phyloP scores from a whole-genome alignment of 2,329 filamentous ascomycete genomes.

The Pseudopithomyces chartarum region DNA sequence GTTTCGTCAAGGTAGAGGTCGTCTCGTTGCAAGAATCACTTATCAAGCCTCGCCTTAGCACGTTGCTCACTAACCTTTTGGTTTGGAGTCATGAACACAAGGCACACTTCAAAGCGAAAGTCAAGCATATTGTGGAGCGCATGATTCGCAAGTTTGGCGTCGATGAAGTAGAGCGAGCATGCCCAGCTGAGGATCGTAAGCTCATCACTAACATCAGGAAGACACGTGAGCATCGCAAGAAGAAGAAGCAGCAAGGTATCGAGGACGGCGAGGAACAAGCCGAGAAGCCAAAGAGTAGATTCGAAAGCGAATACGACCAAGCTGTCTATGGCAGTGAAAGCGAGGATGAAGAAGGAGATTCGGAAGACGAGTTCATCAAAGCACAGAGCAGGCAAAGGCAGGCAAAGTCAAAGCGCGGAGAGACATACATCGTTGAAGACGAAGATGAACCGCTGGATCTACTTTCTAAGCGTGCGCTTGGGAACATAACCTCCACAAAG shows the following conservation, averaged over 20 bases:
- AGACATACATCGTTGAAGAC: conserved; percentile 89
- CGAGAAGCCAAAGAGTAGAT: conserved; percentile 62
- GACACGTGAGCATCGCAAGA: conserved; percentile 87
- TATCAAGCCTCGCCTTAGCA: conserved; percentile 75
- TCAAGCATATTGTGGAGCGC: conserved; percentile 96
- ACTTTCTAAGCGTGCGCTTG: conserved; percentile 84
- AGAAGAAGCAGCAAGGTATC: conserved; percentile 74
- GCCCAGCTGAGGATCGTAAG: conserved; percentile 86
- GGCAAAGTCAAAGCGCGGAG: conserved; percentile 53
- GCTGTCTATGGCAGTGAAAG: conserved; percentile 79
- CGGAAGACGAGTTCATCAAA: conserved; percentile 44
- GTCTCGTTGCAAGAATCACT: conserved; percentile 81
- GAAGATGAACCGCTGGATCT: conserved; percentile 95
- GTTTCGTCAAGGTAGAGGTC: conserved; percentile 95
- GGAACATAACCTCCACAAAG: conserved; percentile 90
- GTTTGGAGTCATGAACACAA: conserved; percentile 99
- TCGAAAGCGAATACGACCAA: conserved; percentile 93
- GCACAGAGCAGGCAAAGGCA: conserved; percentile 32
- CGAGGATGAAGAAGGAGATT: conserved; percentile 58
- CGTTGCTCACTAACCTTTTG: conserved; percentile 86
- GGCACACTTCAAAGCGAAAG: conserved; percentile 93
- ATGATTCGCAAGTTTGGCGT: conserved; percentile 91
- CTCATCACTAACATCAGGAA: conserved; percentile 94
- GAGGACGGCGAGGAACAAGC: conserved; percentile 58
- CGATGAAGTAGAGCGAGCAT: conserved; percentile 76